These are phyloP conservation scores for Fagus sylvatica DNA, from an alignment of 306 rosid genomes.

Conservation along the genomic window DNA sequence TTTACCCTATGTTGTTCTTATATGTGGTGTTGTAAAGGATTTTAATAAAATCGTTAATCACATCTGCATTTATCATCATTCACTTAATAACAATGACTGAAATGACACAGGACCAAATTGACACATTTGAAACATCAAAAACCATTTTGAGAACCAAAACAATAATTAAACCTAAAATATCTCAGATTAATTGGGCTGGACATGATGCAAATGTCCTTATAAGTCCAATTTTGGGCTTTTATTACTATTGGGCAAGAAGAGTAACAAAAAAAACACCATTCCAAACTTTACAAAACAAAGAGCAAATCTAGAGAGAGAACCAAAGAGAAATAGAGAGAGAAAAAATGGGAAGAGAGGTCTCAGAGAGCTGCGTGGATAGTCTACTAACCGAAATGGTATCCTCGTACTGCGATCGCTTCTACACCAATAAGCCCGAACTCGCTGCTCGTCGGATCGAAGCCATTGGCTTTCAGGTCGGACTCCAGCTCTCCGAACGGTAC, in stretches of 20 bases:
- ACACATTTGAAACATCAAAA: too few species aligned
- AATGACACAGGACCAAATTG: too few species aligned
- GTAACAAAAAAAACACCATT: neutral
- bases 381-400: conserved; percentile 87
- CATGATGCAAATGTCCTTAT: too few species aligned
- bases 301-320: neutral
- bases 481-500: conserved; percentile 97
- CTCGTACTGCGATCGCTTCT: conserved; percentile 78
- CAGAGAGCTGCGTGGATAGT: conserved; percentile 93
- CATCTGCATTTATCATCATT: too few species aligned
- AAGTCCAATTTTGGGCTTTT: neutral
- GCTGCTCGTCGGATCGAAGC: conserved; percentile 97
- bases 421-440: conserved; percentile 86
- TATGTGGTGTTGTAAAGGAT: too few species aligned
- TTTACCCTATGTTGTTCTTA: too few species aligned
- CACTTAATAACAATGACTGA: too few species aligned
- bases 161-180: too few species aligned
- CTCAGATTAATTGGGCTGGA: too few species aligned
- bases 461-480: conserved; percentile 97
- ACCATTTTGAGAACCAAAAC: too few species aligned
- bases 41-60: too few species aligned
- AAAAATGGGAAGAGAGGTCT: conserved; percentile 81
- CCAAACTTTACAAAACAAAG: neutral
- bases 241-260: neutral
- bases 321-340: conserved; percentile 7